Conservation (phyloP, 768 basidiomycete genomes). For the Boletus subcaerulescens region DNA sequence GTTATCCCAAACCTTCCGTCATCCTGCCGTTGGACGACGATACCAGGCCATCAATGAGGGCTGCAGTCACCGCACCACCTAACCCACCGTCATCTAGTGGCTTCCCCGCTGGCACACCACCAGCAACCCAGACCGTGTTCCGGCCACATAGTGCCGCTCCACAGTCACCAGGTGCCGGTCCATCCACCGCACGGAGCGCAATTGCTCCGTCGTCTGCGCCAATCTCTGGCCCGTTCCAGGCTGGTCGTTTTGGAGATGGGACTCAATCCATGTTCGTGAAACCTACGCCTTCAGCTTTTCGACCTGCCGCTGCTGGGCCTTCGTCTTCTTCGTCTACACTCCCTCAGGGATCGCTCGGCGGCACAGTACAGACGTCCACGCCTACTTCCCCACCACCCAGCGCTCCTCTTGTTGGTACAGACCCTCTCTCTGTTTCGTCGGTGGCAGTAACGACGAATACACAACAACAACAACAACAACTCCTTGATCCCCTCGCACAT, state of each 20-base stretch:
- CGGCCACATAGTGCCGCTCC: slow-evolving; percentile 36
- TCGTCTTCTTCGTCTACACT: slow-evolving; percentile 35
- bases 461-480: slow-evolving; percentile 30
- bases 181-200: slow-evolving; percentile 37
- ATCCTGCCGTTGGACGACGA: slow-evolving; percentile 66
- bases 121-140: slow-evolving; percentile 21
- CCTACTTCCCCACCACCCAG: slow-evolving; percentile 5
- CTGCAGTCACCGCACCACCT: slow-evolving; percentile 21
- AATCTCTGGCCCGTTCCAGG: slow-evolving; percentile 49
- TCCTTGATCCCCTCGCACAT: slow-evolving; percentile 63
- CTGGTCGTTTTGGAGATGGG: slow-evolving; percentile 68
- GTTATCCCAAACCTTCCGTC: slow-evolving; percentile 57
- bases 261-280: slow-evolving; percentile 81
- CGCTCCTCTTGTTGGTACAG: slow-evolving; percentile 18
- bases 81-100: slow-evolving; percentile 18
- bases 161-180: slow-evolving; percentile 54
- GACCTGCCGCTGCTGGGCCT: slow-evolving; percentile 34
- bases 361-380: slow-evolving; percentile 5
- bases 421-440: slow-evolving; percentile 12
- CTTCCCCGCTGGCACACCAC: slow-evolving; percentile 17
- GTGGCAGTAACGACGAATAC: slow-evolving; percentile 16
- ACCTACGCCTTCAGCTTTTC: slow-evolving; percentile 37
- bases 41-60: slow-evolving; percentile 29
- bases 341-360: slow-evolving; percentile 21
- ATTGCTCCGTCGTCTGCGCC: slow-evolving; percentile 28